These are phyloP conservation scores for Strigomonas culicis DNA, from an alignment of 208 protist genomes.

Conservation along the genomic window DNA sequence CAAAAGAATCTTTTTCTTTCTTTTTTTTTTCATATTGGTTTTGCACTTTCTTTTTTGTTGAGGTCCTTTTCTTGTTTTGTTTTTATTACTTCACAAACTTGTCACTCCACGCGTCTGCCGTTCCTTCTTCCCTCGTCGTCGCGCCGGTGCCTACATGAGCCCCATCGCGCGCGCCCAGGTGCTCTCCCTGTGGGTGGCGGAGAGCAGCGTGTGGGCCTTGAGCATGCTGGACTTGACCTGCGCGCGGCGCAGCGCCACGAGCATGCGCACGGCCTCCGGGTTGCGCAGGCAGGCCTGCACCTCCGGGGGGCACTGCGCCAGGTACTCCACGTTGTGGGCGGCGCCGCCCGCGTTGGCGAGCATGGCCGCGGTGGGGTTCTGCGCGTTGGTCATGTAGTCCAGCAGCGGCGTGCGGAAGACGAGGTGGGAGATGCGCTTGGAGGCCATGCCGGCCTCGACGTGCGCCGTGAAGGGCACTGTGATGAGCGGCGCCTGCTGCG, in stretches of 20 bases:
- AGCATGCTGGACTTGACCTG: slow-evolving; percentile 54
- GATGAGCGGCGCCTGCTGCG: background rate
- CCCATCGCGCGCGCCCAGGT: slow-evolving; percentile 46
- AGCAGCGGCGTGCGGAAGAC: slow-evolving; percentile 45
- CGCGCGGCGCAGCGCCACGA: slow-evolving; percentile 47
- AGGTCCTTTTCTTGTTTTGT: no score
- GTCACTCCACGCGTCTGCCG: no score
- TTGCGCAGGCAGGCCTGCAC: slow-evolving; percentile 30
- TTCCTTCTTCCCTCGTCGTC: no score
- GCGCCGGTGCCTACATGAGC: slow-evolving; percentile 48
- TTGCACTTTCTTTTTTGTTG: slow-evolving; percentile 3
- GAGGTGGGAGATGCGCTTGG: slow-evolving; percentile 42
- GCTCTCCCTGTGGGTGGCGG: slow-evolving; percentile 32
- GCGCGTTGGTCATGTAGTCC: slow-evolving; percentile 10
- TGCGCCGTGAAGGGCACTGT: slow-evolving; percentile 53
- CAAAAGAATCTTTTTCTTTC: background rate
- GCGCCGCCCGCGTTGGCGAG: background rate
- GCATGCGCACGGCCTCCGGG: slow-evolving; percentile 42
- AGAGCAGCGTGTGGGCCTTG: slow-evolving; percentile 45
- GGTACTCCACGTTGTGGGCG: slow-evolving; percentile 7
- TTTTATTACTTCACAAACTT: no score
- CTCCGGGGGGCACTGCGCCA: slow-evolving; percentile 20
- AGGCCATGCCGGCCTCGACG: slow-evolving; percentile 31
- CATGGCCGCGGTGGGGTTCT: background rate
- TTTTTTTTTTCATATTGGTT: slow-evolving; percentile 2